Evolutionary conservation across 2,329 filamentous ascomycete genomes (phyloP), one percentile per base, ranked within the genome.

Genomic region (Fusarium sp.): DNA sequence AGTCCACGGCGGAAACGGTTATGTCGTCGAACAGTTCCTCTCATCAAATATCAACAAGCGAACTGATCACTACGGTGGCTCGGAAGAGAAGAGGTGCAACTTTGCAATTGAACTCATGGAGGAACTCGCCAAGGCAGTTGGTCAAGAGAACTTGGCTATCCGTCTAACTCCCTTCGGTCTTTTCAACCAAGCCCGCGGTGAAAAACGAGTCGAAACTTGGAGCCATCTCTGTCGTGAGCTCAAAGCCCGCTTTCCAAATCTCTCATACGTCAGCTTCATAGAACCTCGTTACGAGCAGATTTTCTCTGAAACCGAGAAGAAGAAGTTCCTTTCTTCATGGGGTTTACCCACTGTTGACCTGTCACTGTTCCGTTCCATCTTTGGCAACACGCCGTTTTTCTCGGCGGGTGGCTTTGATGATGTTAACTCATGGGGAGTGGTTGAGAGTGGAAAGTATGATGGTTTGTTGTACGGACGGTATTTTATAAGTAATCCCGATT

Each of bases 81-180:
- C 71, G 0, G 64, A 66, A 1, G 73, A 78, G 45, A 76, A 75
- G 56, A 72, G 78, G 11, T 80, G 81, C 62, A 81, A 79, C 6
- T 90, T 91, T 67, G 82, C 81, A 2, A 73, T 89, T 4, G 85
- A 88, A 66, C 77, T 88, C n/a, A 84, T 85, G 72, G 76, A 80
- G 71, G 79, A 52, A 7, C 56, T 86, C 17, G 79, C 81, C 0
- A 67, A 76, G 33, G 77, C 78, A 0, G 74, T 86, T 4, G 84
- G 85, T 3, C 74, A 81, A 21, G 77, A 83, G 4, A 82, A 80
- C 41, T 39, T 84, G 29, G 76, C 80, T 5, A 82, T 85, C 40
- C 78, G 83, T 6, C 73, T 85, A 11, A 79, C 79, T 1, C 83
- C 83, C 0, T 84, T 84, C 61, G 83, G 84, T 4, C 69, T 85